Base-by-base conservation (phyloP, 306 rosid species). In the Ziziphus jujuba region DNA sequence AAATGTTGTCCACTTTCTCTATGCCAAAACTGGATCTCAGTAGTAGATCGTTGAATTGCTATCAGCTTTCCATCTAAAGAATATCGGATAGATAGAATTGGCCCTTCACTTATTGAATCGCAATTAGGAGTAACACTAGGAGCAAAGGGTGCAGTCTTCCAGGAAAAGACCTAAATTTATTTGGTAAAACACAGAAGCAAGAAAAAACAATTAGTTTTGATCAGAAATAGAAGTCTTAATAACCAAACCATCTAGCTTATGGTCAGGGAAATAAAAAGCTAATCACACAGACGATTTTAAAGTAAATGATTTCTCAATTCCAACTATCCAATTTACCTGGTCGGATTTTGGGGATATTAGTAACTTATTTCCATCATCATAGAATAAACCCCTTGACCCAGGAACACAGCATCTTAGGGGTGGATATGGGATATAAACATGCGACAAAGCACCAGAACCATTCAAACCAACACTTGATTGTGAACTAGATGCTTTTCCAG, bases 281-380 rank as follows among this genome's bases (percentile, higher is more conserved):
- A 3, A 22, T 17, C n/a, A 31, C 58, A 49, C 33, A 20, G 24
- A 53, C 24, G 59, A 31, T 35, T 16, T 50, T 61, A 17, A 33
- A 61, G 43, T 59, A 67, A 51, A 69, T 43, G 10, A 65, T 9
- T 48, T 24, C 40, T 64, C 15, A 15, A 61, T 23, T 61, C 15
- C 56, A 64, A 64, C 35, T 33, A 45, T 58, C 64, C 65, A 63
- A 69, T 70, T 57, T 75, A 93, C 99, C 95, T 80, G 97, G 71
- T 88, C 84, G 75, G 82, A 74, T 56, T 89, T 82, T 69, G 95
- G 95, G 70, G 87, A 90, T 68, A 90, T 82, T 44, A 93, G 65
- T 67, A 85, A 77, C 69, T 88, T 93, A 76, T 87, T 88, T 79
- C 90, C 99, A 72, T 93, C 99, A 64, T 93, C 99, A 72, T 85